A percentile compares a stretch with the other conserved stretches of the same genome.
Conservation (phyloP, 371 early-diverging fungal species). For the Rhizopus microsporus region DNA sequence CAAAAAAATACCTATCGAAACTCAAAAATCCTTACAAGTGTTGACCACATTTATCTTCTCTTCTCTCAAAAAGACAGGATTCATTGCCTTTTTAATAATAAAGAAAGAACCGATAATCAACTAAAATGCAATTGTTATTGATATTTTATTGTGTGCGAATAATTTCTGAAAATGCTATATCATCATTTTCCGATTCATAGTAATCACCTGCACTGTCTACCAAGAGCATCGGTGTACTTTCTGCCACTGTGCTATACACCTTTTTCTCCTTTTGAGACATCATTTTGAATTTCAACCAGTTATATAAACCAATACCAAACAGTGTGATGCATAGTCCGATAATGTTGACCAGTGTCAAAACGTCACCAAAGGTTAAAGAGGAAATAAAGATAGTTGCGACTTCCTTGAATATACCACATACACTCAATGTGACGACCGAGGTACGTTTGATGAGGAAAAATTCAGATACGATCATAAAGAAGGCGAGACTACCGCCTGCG, state of each 20-base stretch:
- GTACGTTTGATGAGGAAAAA: constrained; percentile 86
- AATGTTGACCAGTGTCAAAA: constrained; percentile 63
- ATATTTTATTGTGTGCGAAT: not conserved
- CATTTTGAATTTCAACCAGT: constrained; percentile 51
- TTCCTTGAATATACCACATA: constrained; percentile 92
- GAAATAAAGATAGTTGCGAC: constrained; percentile 73
- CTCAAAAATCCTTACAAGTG: too few species aligned
- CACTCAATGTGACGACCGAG: constrained; percentile 86
- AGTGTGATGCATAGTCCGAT: constrained; percentile 74
- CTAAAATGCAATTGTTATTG: too few species aligned
- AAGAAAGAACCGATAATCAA: too few species aligned
- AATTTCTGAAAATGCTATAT: not conserved
- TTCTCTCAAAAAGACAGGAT: too few species aligned
- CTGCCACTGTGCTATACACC: constrained; percentile 48
- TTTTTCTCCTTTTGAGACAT: constrained; percentile 4
- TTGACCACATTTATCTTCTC: too few species aligned
- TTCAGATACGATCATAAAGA: constrained; percentile 87
- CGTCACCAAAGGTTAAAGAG: constrained; percentile 72
- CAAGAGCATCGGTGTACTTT: constrained; percentile 50
- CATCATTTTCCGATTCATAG: constrained; percentile 11
- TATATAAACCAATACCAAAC: constrained; percentile 72
- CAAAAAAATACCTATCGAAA: too few species aligned
- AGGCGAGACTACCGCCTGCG: constrained; percentile 82
- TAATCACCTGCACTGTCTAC: constrained; percentile 33
- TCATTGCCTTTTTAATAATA: too few species aligned